Percentiles rank a stretch among this genome's conserved stretches.
Conservation (phyloP, 371 early-diverging fungal species). For the Apophysomyces sp. region DNA sequence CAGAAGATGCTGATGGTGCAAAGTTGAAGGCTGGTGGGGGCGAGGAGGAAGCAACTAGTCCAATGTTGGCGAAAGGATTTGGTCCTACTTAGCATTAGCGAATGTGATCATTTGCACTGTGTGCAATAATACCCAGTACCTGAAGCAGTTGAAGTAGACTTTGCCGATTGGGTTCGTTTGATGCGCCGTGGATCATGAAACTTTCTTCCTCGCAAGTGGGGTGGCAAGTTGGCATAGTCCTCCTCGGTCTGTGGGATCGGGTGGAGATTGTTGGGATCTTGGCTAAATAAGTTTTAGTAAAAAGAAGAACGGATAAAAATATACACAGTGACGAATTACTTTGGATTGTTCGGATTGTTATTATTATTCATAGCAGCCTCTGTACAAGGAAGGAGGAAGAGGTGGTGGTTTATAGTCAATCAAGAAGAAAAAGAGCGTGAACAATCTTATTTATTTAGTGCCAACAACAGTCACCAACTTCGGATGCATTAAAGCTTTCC, state of each 20-base stretch:
- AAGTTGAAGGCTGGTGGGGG: neutral
- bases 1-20: neutral
- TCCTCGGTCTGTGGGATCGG: neutral
- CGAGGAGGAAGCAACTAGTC: neutral
- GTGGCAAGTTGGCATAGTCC: neutral
- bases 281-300: neutral
- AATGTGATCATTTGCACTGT: neutral
- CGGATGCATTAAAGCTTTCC: too few species aligned
- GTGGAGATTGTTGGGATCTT: neutral
- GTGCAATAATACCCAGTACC: neutral
- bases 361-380: neutral
- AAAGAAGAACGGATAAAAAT: neutral
- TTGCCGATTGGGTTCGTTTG: neutral
- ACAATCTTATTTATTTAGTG: neutral
- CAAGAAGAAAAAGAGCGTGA: neutral
- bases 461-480: too few species aligned
- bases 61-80: neutral
- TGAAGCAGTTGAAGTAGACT: neutral
- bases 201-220: neutral
- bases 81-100: neutral
- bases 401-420: neutral
- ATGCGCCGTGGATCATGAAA: constrained; percentile 1
- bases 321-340: neutral
- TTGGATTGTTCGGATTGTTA: neutral
- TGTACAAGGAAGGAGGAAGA: neutral